phyloP scores from a whole-genome alignment of 176 grass and related monocot species.

The Elymus sibiricus region DNA sequence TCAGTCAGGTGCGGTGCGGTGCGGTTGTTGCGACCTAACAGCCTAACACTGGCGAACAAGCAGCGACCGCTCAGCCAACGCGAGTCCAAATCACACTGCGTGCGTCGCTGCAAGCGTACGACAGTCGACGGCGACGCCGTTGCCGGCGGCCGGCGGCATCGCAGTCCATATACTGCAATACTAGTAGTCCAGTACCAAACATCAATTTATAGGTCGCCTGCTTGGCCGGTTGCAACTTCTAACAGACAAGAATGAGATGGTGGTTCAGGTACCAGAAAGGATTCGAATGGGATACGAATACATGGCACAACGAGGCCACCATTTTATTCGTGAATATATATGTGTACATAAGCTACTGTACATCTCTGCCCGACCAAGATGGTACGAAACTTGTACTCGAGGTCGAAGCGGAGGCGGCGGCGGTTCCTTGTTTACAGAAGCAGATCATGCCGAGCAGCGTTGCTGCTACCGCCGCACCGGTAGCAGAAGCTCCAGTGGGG shows the following conservation, averaged over 20 bases:
- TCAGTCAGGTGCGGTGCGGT: background rate
- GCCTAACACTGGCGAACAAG: background rate
- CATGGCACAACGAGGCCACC: background rate
- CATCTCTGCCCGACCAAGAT: conserved; percentile 1
- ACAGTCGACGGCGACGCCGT: background rate
- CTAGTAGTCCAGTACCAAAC: background rate
- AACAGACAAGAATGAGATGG: background rate
- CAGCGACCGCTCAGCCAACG: background rate
- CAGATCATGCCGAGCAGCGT: background rate
- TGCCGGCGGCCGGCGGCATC: background rate
- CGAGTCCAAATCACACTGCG: background rate
- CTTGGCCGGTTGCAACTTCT: background rate
- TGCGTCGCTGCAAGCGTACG: background rate
- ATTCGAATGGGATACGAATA: background rate
- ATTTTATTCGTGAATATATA: background rate
- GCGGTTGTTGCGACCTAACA: conserved; percentile 31
- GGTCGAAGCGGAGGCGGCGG: background rate
- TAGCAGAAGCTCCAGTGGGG: background rate
- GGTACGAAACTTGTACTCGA: background rate
- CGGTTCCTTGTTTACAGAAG: background rate
- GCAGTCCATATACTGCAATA: background rate
- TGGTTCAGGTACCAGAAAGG: background rate
- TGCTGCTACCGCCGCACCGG: background rate
- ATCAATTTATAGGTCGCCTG: background rate
- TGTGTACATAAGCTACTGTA: background rate